phyloP scores from a whole-genome alignment of 1,139 yeast genomes.

The Hemisphaericaspora subhashii region DNA sequence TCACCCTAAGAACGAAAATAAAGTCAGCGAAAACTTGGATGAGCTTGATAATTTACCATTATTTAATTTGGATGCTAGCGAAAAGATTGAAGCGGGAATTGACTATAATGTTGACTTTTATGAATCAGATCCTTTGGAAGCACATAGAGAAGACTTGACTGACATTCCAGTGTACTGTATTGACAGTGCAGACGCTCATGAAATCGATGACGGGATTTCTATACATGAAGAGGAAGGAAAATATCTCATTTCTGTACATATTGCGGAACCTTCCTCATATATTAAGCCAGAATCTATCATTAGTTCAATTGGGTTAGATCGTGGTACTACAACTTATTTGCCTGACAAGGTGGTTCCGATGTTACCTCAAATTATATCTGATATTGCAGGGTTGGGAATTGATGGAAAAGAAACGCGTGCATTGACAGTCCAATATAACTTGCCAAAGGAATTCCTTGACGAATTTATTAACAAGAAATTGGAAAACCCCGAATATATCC shows the following conservation, averaged over 20 bases:
- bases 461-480: slow-evolving; percentile 22
- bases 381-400: slow-evolving; percentile 59
- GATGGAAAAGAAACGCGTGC: slow-evolving; percentile 42
- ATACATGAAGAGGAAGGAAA: slow-evolving; percentile 37
- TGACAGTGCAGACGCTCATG: slow-evolving; percentile 79
- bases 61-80: slow-evolving; percentile 1
- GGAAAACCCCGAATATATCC: slow-evolving; percentile 17
- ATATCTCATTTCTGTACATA: slow-evolving; percentile 62
- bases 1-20: background rate
- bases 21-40: slow-evolving; percentile 1
- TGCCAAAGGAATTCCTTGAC: slow-evolving; percentile 27
- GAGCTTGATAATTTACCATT: slow-evolving; percentile 1
- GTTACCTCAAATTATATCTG: slow-evolving; percentile 64
- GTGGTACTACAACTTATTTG: slow-evolving; percentile 70
- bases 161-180: slow-evolving; percentile 73
- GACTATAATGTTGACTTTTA: slow-evolving; percentile 24
- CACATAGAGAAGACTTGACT: slow-evolving; percentile 34
- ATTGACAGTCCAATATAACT: slow-evolving; percentile 30
- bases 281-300: slow-evolving; percentile 48
- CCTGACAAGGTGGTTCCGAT: slow-evolving; percentile 66
- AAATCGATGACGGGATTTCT: slow-evolving; percentile 92
- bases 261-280: slow-evolving; percentile 85
- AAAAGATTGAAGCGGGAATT: slow-evolving; percentile 1
- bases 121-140: slow-evolving; percentile 33
- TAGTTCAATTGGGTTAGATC: slow-evolving; percentile 59